A percentile compares a stretch with the other conserved stretches of the same genome.
phyloP scores from a whole-genome alignment of 208 protist genomes.

The Trypanosoma platydactyli region DNA sequence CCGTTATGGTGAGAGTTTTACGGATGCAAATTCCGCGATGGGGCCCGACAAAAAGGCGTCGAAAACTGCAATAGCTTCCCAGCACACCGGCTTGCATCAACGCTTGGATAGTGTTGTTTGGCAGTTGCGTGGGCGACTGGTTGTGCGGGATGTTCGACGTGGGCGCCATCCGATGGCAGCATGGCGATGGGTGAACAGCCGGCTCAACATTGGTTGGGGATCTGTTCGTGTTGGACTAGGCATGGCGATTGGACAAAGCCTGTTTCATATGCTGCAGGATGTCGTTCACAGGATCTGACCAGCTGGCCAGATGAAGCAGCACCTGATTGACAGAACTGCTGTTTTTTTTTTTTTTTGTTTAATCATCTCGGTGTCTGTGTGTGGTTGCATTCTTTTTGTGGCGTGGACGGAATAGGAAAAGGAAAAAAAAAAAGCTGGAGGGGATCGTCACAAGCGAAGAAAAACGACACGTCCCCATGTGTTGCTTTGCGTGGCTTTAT shows the following conservation, averaged over 20 bases:
- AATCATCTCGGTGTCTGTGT: too few relatives aligned
- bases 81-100: not conserved
- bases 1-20: constrained; percentile 66
- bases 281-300: constrained; percentile 2
- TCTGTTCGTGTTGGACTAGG: constrained; percentile 85
- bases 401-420: too few relatives aligned
- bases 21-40: constrained; percentile 21
- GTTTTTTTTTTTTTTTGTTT: constrained; percentile 2
- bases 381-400: too few relatives aligned
- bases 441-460: too few relatives aligned
- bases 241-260: constrained; percentile 84
- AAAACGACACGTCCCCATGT: too few relatives aligned
- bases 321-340: not conserved
- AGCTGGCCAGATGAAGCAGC: not conserved
- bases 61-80: not conserved
- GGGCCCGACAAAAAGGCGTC: not conserved
- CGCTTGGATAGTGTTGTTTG: not conserved
- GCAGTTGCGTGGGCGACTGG: constrained; percentile 17
- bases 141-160: not conserved
- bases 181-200: constrained; percentile 77
- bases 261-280: constrained; percentile 80
- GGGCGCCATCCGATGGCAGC: constrained; percentile 56
- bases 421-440: too few relatives aligned
- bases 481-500: too few relatives aligned
- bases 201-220: constrained; percentile 90